phyloP scores from a whole-genome alignment of 2,329 filamentous ascomycete genomes.

The Microascus cirrosus region DNA sequence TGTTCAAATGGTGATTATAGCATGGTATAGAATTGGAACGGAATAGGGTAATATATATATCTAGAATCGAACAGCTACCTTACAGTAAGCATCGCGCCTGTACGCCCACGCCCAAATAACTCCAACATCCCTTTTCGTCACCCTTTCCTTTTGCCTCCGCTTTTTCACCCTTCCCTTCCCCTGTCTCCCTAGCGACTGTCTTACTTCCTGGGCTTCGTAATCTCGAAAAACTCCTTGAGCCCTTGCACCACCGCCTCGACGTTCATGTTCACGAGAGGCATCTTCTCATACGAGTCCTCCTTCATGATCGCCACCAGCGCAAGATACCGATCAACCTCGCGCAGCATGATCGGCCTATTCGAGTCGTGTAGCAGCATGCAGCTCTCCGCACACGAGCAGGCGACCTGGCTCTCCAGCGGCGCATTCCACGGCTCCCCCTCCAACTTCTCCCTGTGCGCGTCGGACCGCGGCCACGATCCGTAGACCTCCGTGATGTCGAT shows the following conservation, averaged over 20 bases:
- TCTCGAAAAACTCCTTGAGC: slow-evolving; percentile 67
- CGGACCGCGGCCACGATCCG: slow-evolving; percentile 56
- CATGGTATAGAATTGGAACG: background rate
- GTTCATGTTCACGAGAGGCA: slow-evolving; percentile 79
- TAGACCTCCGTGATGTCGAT: slow-evolving; percentile 96
- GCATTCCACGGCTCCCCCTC: slow-evolving; percentile 51
- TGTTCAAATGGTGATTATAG: too few species aligned
- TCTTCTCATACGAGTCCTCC: slow-evolving; percentile 73
- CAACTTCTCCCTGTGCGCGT: slow-evolving; percentile 40
- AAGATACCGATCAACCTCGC: slow-evolving; percentile 63
- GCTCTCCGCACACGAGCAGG: slow-evolving; percentile 55
- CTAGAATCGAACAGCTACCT: background rate
- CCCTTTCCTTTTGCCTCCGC: background rate
- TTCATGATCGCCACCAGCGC: slow-evolving; percentile 80
- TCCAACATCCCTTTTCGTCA: background rate
- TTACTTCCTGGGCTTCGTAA: slow-evolving; percentile 45
- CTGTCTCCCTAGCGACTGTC: background rate
- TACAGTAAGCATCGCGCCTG: background rate
- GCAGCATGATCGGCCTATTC: slow-evolving; percentile 53
- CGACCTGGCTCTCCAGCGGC: slow-evolving; percentile 51
- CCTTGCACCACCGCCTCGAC: slow-evolving; percentile 73
- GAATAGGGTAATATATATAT: background rate
- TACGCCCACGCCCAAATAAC: background rate
- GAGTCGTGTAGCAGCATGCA: slow-evolving; percentile 56
- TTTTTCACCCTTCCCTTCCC: background rate